Evolutionary conservation across 164 flowering plant genomes (phyloP).

Genomic region (Pachysandra terminalis): DNA sequence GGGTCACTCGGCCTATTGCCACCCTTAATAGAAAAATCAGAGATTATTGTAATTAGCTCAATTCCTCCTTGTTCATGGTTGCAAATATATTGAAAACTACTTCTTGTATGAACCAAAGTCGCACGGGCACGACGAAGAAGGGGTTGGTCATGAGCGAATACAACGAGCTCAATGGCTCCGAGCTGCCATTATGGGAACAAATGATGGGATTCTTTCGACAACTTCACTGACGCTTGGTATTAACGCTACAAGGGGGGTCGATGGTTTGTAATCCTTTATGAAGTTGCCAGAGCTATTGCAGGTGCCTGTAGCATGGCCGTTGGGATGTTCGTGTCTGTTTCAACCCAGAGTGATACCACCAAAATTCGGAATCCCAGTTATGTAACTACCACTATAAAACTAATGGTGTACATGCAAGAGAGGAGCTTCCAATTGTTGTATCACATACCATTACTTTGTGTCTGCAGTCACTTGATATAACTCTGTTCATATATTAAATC

Average conservation of each 20-base stretch:
- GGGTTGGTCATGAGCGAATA: neutral
- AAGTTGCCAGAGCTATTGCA: conserved; percentile 62
- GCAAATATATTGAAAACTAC: conserved; percentile 2
- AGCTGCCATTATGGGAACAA: conserved; percentile 60
- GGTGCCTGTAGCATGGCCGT: conserved; percentile 74
- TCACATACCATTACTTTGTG: no score
- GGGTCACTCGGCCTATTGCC: no score
- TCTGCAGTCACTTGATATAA: no score
- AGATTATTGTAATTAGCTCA: no score
- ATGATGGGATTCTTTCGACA: conserved; percentile 60
- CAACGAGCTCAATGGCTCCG: conserved; percentile 64
- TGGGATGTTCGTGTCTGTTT: conserved; percentile 63
- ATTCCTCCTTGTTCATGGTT: no score
- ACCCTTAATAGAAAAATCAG: no score
- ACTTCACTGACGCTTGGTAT: conserved; percentile 58
- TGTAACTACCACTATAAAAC: no score
- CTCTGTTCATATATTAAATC: no score
- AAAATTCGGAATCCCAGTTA: neutral
- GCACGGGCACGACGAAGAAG: neutral
- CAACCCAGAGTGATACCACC: conserved; percentile 42
- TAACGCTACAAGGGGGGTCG: conserved; percentile 43
- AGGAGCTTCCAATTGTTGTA: no score
- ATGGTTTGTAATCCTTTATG: conserved; percentile 43
- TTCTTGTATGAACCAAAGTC: conserved; percentile 2
- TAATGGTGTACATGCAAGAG: no score